These are phyloP conservation scores for Blumeriella jaapii DNA, from an alignment of 2,329 filamentous ascomycete species.

Conservation along the genomic window DNA sequence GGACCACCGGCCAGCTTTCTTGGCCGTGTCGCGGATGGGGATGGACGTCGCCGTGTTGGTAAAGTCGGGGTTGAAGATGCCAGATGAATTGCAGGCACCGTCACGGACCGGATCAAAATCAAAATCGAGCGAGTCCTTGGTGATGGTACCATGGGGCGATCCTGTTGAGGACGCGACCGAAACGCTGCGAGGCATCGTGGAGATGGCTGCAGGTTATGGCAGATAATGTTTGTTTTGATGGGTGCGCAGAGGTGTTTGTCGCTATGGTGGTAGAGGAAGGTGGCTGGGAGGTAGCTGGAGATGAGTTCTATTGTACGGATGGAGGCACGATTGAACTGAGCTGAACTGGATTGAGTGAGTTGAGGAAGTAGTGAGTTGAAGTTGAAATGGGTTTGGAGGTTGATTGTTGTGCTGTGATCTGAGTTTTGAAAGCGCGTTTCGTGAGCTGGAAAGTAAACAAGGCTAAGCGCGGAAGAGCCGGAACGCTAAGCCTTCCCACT, in stretches of 20 bases:
- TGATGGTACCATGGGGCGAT: conserved; percentile 25
- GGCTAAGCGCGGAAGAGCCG: too few species aligned
- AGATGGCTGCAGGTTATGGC: neutral
- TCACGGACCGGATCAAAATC: conserved; percentile 18
- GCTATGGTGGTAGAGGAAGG: neutral
- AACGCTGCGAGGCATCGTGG: too few species aligned
- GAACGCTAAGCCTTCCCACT: too few species aligned
- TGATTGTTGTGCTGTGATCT: too few species aligned
- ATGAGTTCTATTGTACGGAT: neutral
- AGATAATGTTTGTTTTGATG: neutral
- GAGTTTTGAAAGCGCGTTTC: too few species aligned
- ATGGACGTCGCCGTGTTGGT: conserved; percentile 17
- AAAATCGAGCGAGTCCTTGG: conserved; percentile 13
- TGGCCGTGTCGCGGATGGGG: conserved; percentile 26
- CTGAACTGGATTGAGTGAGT: neutral
- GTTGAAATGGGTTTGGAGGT: too few species aligned
- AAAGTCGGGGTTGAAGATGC: conserved; percentile 10
- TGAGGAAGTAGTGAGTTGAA: too few species aligned
- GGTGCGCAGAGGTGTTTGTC: neutral
- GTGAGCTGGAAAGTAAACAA: too few species aligned
- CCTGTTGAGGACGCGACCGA: conserved; percentile 16
- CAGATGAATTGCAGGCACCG: conserved; percentile 18
- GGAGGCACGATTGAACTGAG: neutral
- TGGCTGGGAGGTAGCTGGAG: neutral
- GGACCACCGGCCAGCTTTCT: conserved; percentile 25